Conservation (phyloP, 2,329 filamentous ascomycete species). For the Mycosphaerella sp. region DNA sequence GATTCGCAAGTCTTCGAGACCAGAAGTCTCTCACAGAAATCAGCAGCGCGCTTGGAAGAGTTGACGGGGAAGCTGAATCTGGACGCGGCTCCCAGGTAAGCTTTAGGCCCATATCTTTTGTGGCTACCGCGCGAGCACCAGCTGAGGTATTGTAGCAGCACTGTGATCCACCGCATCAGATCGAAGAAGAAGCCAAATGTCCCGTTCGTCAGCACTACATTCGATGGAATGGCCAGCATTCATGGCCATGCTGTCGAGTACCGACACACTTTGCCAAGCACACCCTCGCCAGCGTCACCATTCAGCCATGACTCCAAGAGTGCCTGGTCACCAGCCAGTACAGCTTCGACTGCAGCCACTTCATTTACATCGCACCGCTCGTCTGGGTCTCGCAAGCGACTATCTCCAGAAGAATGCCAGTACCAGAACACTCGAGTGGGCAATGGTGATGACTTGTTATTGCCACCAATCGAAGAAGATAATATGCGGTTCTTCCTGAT, state of each 20-base stretch:
- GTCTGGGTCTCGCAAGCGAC: slow-evolving; percentile 25
- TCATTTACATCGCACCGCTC: slow-evolving; percentile 29
- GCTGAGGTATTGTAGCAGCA: slow-evolving; percentile 12
- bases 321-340: slow-evolving; percentile 29
- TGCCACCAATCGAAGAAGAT: slow-evolving; percentile 34
- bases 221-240: slow-evolving; percentile 14
- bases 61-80: slow-evolving; percentile 24
- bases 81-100: slow-evolving; percentile 9
- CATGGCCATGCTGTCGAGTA: slow-evolving; percentile 13
- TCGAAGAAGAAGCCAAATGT: slow-evolving; percentile 22
- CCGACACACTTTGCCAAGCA: slow-evolving; percentile 16
- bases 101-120: background rate
- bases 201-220: slow-evolving; percentile 23
- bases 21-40: slow-evolving; percentile 5
- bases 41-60: slow-evolving; percentile 14
- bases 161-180: slow-evolving; percentile 27
- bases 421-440: slow-evolving; percentile 21
- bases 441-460: slow-evolving; percentile 22
- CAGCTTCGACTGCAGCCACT: slow-evolving; percentile 32
- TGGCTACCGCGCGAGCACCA: background rate
- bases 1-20: background rate
- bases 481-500: slow-evolving; percentile 26
- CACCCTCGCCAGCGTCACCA: slow-evolving; percentile 15
- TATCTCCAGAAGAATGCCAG: slow-evolving; percentile 27
- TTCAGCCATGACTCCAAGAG: slow-evolving; percentile 13